These are phyloP conservation scores for Colletotrichum echinochloae DNA, from an alignment of 2,329 filamentous ascomycete species.

Conservation along the genomic window DNA sequence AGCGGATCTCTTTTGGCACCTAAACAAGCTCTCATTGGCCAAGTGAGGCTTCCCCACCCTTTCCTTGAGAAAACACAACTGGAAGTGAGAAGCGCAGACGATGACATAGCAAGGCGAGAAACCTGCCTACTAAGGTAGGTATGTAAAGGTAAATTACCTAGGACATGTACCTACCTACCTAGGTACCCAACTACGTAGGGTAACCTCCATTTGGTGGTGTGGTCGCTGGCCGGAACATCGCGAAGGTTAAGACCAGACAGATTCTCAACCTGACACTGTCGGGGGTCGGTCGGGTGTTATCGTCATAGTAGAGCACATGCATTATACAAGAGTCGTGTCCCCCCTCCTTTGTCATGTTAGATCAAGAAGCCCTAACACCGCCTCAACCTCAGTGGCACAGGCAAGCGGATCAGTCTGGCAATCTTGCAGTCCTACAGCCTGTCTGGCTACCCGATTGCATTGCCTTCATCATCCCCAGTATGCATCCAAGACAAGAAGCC, in stretches of 20 bases:
- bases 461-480: too few relatives aligned
- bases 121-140: too few relatives aligned
- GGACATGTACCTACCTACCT: background rate
- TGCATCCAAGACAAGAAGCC: background rate
- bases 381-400: background rate
- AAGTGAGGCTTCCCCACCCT: background rate
- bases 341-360: background rate
- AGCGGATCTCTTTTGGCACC: constrained; percentile 8
- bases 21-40: constrained; percentile 1
- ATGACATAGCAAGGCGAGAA: background rate
- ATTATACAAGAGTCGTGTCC: background rate
- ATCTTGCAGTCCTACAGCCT: background rate
- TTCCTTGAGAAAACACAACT: constrained; percentile 8
- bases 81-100: background rate
- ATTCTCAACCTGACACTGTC: background rate
- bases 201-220: background rate
- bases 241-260: background rate
- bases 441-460: too few relatives aligned
- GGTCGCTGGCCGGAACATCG: background rate
- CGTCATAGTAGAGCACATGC: background rate
- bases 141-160: background rate
- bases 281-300: background rate
- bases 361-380: background rate
- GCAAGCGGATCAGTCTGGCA: background rate
- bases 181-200: background rate